A percentile compares a stretch with the other conserved stretches of the same genome.
Conservation (phyloP, 148 eudicot genomes). For the Chenopodium formosanum region DNA sequence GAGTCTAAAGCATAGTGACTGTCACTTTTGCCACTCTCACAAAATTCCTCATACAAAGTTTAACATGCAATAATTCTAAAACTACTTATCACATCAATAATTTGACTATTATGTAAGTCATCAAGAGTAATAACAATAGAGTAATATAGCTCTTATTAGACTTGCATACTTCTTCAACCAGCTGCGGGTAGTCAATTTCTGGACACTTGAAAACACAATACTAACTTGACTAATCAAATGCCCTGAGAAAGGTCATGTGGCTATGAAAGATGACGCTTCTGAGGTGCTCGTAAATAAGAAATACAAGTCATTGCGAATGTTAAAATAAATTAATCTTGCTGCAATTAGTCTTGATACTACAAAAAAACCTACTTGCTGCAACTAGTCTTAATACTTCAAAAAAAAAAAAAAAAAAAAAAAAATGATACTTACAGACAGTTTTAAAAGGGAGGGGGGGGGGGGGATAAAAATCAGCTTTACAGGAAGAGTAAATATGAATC, state of each 20-base stretch:
- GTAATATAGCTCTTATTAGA: not conserved
- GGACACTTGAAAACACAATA: not conserved
- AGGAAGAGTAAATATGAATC: not conserved
- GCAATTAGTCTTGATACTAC: not conserved
- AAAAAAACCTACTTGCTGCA: not conserved
- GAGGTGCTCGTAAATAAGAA: not conserved
- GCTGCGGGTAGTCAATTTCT: not conserved
- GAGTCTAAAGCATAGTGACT: not conserved
- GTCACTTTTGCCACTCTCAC: not conserved
- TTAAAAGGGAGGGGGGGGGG: too few relatives aligned
- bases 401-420: not conserved
- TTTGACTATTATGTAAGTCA: not conserved
- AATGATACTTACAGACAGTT: not conserved
- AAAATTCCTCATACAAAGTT: too few relatives aligned
- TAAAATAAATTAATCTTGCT: not conserved
- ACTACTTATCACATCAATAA: not conserved
- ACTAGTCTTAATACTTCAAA: not conserved
- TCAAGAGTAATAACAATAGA: not conserved
- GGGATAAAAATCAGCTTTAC: not conserved
- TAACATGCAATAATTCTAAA: not conserved
- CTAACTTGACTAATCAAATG: not conserved
- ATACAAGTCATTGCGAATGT: not conserved
- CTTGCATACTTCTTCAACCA: not conserved
- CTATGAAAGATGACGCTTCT: not conserved
- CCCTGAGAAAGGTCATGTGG: not conserved